Base-by-base conservation (phyloP, 2,329 filamentous ascomycete species). In the Didymella segeticola region DNA sequence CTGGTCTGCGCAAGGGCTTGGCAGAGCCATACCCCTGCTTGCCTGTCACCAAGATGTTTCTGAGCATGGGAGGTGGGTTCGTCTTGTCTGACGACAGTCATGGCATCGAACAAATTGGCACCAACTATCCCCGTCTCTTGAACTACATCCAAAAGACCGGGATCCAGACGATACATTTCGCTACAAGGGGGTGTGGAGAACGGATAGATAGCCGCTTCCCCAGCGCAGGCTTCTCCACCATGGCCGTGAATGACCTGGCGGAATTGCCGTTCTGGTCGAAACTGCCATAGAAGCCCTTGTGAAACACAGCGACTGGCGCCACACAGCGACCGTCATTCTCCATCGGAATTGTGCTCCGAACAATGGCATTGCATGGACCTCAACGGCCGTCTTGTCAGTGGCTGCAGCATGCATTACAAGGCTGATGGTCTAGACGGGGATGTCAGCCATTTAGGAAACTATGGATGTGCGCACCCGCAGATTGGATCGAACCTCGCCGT, bases 1-100 rank as follows among this genome's bases (percentile, higher is more conserved):
- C 90, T 31, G 92, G 86, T 17, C 73, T 98, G 75, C 83, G 95
- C 60, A 99, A 99, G 79, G 95, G 93, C 5, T 84, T 98, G 75
- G 83, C 80, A 17, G 92, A 98, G 79, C 91, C 93, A 38, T 99
- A 99, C 80, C 95, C 95, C 0, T 86, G 86, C 58, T 82, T 84
- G 47, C 81, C 86, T 64, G 89, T 99, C 68, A 91, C 91, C 64
- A 82, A 90, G 82, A 88, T 89, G 71, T 96, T 91, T 79, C 69
- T 92, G 47, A 76, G 76, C 7, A 81, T 90, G 66, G 88, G 88
- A 20, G 93, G 95, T 20, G 85, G 84, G 56, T 96, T 98, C 75
- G 96, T 91, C 47, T 82, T 99, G 64, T 96, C 91, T 6, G 95
- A 99, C 73, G 95, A 99, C 76, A 96, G 92, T 73, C 95, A 99